phyloP scores from a whole-genome alignment of 768 basidiomycete species.

The Boletus pseudo-olivaceus region DNA sequence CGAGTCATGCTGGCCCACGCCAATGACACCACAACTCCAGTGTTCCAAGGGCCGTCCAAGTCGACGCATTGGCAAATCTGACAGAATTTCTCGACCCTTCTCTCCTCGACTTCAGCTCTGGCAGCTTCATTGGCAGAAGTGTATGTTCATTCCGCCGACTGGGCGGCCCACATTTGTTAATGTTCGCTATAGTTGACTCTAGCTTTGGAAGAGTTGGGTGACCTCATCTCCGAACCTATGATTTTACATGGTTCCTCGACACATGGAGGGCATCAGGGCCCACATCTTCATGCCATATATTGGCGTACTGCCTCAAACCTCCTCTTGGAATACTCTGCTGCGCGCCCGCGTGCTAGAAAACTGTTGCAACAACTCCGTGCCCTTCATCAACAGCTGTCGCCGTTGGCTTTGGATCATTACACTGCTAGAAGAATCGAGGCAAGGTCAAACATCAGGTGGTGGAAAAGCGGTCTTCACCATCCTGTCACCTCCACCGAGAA shows the following conservation, averaged over 20 bases:
- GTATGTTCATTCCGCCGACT: constrained; percentile 11
- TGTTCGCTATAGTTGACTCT: constrained; percentile 21
- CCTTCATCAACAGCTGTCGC: constrained; percentile 14
- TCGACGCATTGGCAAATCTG: constrained; percentile 17
- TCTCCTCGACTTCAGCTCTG: constrained; percentile 23
- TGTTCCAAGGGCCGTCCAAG: constrained; percentile 1
- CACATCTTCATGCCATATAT: constrained; percentile 24
- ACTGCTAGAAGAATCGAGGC: background rate
- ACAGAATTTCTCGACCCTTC: constrained; percentile 16
- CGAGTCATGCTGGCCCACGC: background rate
- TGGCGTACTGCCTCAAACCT: constrained; percentile 31
- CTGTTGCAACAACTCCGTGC: constrained; percentile 15
- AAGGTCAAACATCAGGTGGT: background rate
- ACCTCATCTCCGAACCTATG: constrained; percentile 9
- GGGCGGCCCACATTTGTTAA: background rate
- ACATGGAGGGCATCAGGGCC: constrained; percentile 2
- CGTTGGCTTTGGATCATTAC: background rate
- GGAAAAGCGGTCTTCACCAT: constrained; percentile 4
- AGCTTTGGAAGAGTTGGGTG: constrained; percentile 29
- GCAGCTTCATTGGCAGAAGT: constrained; percentile 29
- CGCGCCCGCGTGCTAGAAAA: constrained; percentile 18
- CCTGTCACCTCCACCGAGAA: constrained; percentile 6
- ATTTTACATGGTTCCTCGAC: background rate
- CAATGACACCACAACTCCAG: constrained; percentile 3
- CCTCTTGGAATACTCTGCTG: constrained; percentile 31